Conservation (phyloP, 1,284 basidiomycete genomes). For the Sutorius eximius region DNA sequence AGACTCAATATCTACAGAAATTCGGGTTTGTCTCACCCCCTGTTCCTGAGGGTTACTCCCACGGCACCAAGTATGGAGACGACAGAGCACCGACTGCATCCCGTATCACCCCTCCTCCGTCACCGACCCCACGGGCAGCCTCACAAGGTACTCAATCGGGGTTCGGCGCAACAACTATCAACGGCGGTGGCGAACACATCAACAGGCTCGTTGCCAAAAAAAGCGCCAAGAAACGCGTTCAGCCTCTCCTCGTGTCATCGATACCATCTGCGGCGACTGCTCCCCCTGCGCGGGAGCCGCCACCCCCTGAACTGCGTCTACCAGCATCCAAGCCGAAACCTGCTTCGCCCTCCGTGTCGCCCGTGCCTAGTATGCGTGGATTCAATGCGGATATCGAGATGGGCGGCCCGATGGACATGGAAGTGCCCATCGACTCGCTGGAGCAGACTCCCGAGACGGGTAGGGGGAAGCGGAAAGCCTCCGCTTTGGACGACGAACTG, state of each 20-base stretch:
- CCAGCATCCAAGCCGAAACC: constrained; percentile 18
- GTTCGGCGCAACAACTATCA: constrained; percentile 39
- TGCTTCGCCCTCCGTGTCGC: constrained; percentile 30
- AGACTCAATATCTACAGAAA: constrained; percentile 75
- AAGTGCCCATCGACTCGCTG: constrained; percentile 37
- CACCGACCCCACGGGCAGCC: constrained; percentile 37
- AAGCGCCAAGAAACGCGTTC: constrained; percentile 68
- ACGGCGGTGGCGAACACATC: constrained; percentile 57
- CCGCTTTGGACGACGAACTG: constrained; percentile 46
- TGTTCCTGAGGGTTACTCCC: constrained; percentile 67
- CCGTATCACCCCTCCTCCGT: constrained; percentile 52
- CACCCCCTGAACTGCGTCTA: constrained; percentile 15
- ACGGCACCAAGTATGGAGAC: constrained; percentile 40
- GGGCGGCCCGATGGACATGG: constrained; percentile 32
- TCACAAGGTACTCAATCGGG: constrained; percentile 36
- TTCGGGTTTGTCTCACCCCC: constrained; percentile 72
- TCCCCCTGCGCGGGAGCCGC: constrained; percentile 14
- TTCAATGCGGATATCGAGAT: constrained; percentile 36
- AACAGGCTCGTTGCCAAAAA: constrained; percentile 75
- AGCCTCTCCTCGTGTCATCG: constrained; percentile 45
- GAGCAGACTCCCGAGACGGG: constrained; percentile 26
- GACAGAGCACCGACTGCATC: constrained; percentile 22
- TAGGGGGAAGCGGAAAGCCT: constrained; percentile 53
- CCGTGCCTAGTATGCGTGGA: constrained; percentile 27
- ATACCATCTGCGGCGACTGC: constrained; percentile 40